Base-by-base conservation (phyloP, 2,329 filamentous ascomycete genomes). In the Grosmannia clavigera region DNA sequence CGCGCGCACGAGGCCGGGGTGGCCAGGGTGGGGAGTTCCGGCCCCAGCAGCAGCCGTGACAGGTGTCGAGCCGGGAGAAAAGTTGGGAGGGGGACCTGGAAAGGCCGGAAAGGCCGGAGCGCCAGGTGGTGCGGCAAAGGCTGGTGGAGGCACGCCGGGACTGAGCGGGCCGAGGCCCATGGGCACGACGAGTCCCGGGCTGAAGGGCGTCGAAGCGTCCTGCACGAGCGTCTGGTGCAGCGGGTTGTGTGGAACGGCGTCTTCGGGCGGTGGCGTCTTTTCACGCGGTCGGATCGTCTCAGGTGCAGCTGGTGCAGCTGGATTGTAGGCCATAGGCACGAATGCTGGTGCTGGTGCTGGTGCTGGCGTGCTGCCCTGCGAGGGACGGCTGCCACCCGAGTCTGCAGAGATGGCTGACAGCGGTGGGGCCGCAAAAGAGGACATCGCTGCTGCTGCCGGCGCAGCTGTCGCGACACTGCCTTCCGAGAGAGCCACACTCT, bases 251-350 rank as follows among this genome's bases (percentile, higher is more conserved):
- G 77, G 73, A 14, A 77, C 81, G 48, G 78, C 82, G 66, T 91
- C 88, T 40, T 85, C 81, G 3, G 86, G 86, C 4, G 88, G 88
- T 1, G 88, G 88, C 0, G 88, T 92, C 78, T 91, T 91, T 71
- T 92, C 88, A 55, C 88, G 80, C 69, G 88, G 82, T 25, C 80
- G 76, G 58, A 91, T 83, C 27, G 81, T 77, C 70, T 92, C 88
- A 0, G 88, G 87, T 0, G 87, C 86, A 0, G 87, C 79, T 5
- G 88, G 88, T 1, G 88, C 87, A 0, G 88, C 88, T 3, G 88
- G 88, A 68, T 92, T 92, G 69, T 92, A 92, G 2, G 86, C 81
- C 74, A 89, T 83, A 0, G 86, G 85, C n/a, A 25, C 25, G 12
- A 38, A 43, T 38, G 52, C 33, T 35, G 33, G 33, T 11, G 33